Evolutionary conservation across 352 stramenopile species (phyloP), one percentile per base, ranked within the genome.

Genomic region (Phytopythium cucurbitacearum): DNA sequence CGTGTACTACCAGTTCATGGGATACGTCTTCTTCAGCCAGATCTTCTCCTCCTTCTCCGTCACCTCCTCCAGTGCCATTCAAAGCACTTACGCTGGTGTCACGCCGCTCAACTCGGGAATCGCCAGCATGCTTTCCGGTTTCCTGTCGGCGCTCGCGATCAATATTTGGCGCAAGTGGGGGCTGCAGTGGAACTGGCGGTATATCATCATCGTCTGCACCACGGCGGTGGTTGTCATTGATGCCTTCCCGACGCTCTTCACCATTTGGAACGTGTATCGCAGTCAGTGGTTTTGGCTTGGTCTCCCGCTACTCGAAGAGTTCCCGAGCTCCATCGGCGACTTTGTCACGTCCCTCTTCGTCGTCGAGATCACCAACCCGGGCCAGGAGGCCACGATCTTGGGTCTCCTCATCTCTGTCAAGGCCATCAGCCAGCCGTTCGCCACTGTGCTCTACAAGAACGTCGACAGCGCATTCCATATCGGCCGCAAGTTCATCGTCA

Each of bases 131-230:
- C 21, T 28, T 28, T 28, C 21, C 21, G 21, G 21, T 28, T 28
- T 28, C 21, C 35, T 71, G 11, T 60, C 63, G 1, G 57, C 56
- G 6, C 15, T 77, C 28, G 46, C 81, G 10, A 67, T 28, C 21
- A 28, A 28, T 28, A 28, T 28, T 28, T 28, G 21, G 21, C 21
- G 21, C 21, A 72, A 65, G 40, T 62, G 59, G 32, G 60, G 64
- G 2, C 59, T 71, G 32, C 58, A 61, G 34, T 71, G 64, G 64
- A 65, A 71, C n/a, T 71, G 64, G 64, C 32, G 64, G n/a, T 59
- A 53, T 39, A 69, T 71, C 50, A 65, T 69, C 37, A 46, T 48
- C 3, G 42, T 65, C 50, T 57, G 60, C 7, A 58, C 64, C 41
- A 53, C 71, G 33, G 6, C 53, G 0, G 56, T 71, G 41, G 56